phyloP scores from a whole-genome alignment of 108 stramenopile species.

The Skeletonema menzelii region DNA sequence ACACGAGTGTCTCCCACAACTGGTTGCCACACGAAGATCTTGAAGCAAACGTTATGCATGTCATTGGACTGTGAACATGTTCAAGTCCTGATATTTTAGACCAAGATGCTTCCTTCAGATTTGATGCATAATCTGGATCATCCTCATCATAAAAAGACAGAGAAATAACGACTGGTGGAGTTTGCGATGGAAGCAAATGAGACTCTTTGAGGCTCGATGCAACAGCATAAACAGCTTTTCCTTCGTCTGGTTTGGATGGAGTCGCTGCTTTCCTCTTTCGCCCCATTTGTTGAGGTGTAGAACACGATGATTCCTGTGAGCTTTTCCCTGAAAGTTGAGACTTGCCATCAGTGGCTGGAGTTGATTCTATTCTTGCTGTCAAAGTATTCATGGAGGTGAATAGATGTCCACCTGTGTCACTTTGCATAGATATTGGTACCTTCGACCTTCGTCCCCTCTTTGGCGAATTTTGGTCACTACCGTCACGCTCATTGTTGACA shows the following conservation, averaged over 20 bases:
- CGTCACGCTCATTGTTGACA: neutral
- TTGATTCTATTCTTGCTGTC: conserved; percentile 25
- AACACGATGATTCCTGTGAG: neutral
- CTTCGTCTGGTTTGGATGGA: conserved; percentile 1
- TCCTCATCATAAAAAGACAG: conserved; percentile 4
- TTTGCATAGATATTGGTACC: neutral
- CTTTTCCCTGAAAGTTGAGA: neutral
- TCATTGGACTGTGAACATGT: conserved; percentile 19
- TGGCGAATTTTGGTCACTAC: neutral
- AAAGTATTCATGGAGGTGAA: conserved; percentile 30
- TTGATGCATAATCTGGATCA: neutral
- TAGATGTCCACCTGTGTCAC: neutral
- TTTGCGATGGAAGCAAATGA: conserved; percentile 19
- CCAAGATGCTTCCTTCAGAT: conserved; percentile 8
- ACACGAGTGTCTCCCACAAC: conserved; percentile 19
- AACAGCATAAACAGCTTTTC: conserved; percentile 28
- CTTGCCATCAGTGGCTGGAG: neutral
- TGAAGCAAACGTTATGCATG: conserved; percentile 33
- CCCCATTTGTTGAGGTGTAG: conserved; percentile 9
- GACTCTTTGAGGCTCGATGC: conserved; percentile 28
- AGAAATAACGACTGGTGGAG: conserved; percentile 28
- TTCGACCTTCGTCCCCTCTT: neutral
- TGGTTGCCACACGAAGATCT: conserved; percentile 11
- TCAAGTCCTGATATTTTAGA: conserved; percentile 24
- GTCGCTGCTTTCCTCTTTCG: conserved; percentile 32